phyloP scores from a whole-genome alignment of 225 moss, liverwort and hornwort species.

The Polytrichum formosum region DNA sequence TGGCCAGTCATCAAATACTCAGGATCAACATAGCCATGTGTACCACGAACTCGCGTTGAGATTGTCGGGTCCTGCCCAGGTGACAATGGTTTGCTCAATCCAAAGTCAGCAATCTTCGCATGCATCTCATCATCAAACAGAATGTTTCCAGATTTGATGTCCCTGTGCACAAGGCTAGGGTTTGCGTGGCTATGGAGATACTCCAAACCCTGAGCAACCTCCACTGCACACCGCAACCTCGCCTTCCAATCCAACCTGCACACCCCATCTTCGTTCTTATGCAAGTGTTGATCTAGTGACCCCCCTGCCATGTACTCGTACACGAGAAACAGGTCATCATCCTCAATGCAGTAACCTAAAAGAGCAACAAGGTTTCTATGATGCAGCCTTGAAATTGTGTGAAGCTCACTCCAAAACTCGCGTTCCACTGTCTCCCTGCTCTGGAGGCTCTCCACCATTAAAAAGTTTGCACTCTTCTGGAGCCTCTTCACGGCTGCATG shows the following conservation, averaged over 20 bases:
- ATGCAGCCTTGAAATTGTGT: conserved; percentile 47
- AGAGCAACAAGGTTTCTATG: conserved; percentile 54
- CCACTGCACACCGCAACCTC: conserved; percentile 51
- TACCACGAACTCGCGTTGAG: conserved; percentile 47
- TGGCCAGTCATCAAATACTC: conserved; percentile 33
- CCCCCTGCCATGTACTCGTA: conserved; percentile 52
- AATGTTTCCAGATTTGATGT: conserved; percentile 51
- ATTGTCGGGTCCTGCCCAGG: conserved; percentile 41
- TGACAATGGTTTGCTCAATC: conserved; percentile 48
- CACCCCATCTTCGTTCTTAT: conserved; percentile 12
- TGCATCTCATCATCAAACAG: conserved; percentile 58
- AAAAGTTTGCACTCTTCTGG: conserved; percentile 29
- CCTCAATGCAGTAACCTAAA: conserved; percentile 42
- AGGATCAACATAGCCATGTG: conserved; percentile 59
- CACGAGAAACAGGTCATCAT: conserved; percentile 42
- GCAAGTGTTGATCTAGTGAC: conserved; percentile 46
- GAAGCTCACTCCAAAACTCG: conserved; percentile 53
- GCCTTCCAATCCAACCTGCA: conserved; percentile 28
- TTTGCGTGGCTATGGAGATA: conserved; percentile 57
- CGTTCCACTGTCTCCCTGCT: conserved; percentile 36
- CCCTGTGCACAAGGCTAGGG: conserved; percentile 54
- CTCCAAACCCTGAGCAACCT: conserved; percentile 52
- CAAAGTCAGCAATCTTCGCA: conserved; percentile 54
- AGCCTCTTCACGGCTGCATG: conserved; percentile 45
- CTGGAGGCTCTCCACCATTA: conserved; percentile 10